Percentiles rank a stretch among this genome's conserved stretches.
Conservation (phyloP, 2,329 filamentous ascomycete species). For the Thelonectria blattea region DNA sequence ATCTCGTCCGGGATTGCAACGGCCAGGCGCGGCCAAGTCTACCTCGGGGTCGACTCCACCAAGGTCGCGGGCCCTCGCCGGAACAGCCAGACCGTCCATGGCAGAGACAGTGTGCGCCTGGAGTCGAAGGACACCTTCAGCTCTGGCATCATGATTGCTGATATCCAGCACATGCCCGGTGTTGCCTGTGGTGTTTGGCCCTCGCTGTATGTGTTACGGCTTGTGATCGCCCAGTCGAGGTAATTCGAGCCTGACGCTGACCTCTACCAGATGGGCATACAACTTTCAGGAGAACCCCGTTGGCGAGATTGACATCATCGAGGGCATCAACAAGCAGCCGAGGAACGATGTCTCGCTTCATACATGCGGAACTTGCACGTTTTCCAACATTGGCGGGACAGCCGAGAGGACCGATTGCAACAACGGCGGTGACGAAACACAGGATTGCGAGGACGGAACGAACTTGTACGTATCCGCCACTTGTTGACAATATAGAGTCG, state of each 20-base stretch:
- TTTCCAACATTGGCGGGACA: constrained; percentile 49
- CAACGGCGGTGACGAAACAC: constrained; percentile 40
- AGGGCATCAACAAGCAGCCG: constrained; percentile 67
- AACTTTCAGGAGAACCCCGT: constrained; percentile 24
- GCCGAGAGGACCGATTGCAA: constrained; percentile 55
- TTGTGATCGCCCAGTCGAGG: not conserved
- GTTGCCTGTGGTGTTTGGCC: constrained; percentile 30
- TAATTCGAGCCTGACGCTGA: not conserved
- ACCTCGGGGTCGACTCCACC: constrained; percentile 44
- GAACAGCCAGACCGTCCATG: constrained; percentile 30
- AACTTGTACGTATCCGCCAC: constrained; percentile 13
- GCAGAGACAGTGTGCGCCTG: constrained; percentile 66
- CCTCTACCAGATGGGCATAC: constrained; percentile 13
- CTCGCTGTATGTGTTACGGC: constrained; percentile 23
- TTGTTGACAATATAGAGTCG: not conserved
- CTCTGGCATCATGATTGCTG: constrained; percentile 68
- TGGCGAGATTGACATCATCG: constrained; percentile 77
- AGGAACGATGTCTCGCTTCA: constrained; percentile 68
- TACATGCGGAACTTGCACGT: constrained; percentile 57
- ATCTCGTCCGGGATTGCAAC: constrained; percentile 41
- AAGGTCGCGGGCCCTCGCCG: constrained; percentile 24
- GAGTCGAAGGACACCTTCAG: constrained; percentile 66
- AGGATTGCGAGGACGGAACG: constrained; percentile 23
- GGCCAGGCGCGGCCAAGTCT: constrained; percentile 40
- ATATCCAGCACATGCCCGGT: constrained; percentile 30